A percentile compares a stretch with the other conserved stretches of the same genome.
These are phyloP conservation scores for Begonia peltatifolia DNA, from an alignment of 306 rosid genomes.

Conservation along the genomic window DNA sequence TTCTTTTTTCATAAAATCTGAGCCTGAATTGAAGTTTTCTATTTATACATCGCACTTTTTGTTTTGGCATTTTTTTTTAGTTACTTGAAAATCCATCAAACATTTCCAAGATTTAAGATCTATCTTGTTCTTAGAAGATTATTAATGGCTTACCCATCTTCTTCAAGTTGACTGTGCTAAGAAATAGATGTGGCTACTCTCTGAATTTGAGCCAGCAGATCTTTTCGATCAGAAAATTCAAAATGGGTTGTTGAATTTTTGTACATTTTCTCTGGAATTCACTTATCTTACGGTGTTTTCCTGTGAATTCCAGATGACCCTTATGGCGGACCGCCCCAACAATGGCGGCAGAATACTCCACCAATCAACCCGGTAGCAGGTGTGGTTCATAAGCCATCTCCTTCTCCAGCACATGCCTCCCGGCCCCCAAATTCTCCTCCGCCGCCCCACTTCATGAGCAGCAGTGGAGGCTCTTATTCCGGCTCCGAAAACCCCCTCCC, in stretches of 20 bases:
- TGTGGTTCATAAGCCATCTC: slow-evolving; percentile 43
- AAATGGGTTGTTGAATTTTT: background rate
- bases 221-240: background rate
- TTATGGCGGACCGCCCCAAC: slow-evolving; percentile 44
- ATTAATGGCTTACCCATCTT: too few relatives aligned
- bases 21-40: too few relatives aligned
- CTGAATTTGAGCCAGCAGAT: too few relatives aligned
- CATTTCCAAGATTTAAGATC: too few relatives aligned
- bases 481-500: slow-evolving; percentile 53
- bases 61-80: too few relatives aligned
- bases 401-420: slow-evolving; percentile 39
- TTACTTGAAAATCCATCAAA: too few relatives aligned
- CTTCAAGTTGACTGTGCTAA: too few relatives aligned
- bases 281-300: background rate
- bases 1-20: too few relatives aligned
- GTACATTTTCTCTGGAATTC: background rate
- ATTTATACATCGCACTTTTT: too few relatives aligned
- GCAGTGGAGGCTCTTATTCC: slow-evolving; percentile 90
- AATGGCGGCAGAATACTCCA: slow-evolving; percentile 61
- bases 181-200: too few relatives aligned
- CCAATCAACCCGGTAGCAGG: slow-evolving; percentile 36
- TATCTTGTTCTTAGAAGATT: too few relatives aligned
- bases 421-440: slow-evolving; percentile 37
- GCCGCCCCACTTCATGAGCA: slow-evolving; percentile 28
- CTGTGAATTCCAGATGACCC: slow-evolving; percentile 28